Evolutionary conservation across 164 flowering plant species (phyloP), one percentile per base, ranked within the genome.

Genomic region (Vitis labrusca): DNA sequence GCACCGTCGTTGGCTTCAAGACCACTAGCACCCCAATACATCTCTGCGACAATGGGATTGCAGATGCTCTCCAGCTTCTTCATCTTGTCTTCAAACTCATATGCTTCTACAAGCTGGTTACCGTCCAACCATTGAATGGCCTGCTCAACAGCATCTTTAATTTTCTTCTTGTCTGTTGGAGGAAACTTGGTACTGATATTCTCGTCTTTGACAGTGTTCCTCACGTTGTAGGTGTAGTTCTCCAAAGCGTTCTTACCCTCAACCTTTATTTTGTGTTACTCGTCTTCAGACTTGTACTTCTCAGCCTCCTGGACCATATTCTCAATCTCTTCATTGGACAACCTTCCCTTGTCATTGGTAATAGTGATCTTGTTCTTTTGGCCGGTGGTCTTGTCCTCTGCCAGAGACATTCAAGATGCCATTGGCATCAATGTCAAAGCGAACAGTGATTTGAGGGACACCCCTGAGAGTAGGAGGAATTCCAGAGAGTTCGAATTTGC

Each of bases 251-350:
- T 84, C 83, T 81, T 84, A n/a, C 83, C 73, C 16, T 77, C 85
- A 1, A 76, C 80, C 67, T 75, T 81, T 77, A 81, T 84, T 73
- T 81, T 81, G 71, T 74, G 81, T 56, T 77, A 80, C 75, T 81
- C 83, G 51, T 84, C 85, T 50, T 84, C 85, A 0, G 77, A 11
- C 74, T 82, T 82, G 78, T 79, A 84, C 74, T 74, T 84, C 77
- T 81, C 87, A 1, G 87, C 85, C 50, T 84, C 85, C 29, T 79
- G 77, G 1, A 84, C 76, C 85, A 81, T 79, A 78, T 81, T 77
- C 74, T 79, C 83, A 53, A 80, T 77, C 50, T 82, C 79, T 50
- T 80, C 83, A 73, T 77, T 72, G n/a, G 81, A 77, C 70, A 77
- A 30, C 70, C 79, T 74, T 5, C 81, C 77, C 71, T 73, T 79